These are phyloP conservation scores for Paramecium bursaria DNA, from an alignment of 73 alveolate genomes.

Conservation along the genomic window DNA sequence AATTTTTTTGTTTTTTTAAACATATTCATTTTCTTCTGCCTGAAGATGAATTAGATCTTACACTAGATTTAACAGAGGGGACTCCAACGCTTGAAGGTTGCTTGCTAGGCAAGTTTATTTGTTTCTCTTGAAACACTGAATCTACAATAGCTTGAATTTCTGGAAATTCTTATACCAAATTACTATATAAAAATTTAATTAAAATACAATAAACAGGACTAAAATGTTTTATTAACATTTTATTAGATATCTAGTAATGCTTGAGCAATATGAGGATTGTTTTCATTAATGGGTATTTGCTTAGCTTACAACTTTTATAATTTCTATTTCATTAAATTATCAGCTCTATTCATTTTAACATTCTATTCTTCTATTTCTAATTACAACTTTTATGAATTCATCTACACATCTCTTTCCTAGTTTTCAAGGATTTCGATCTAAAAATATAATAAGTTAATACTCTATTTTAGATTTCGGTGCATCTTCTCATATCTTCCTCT, in stretches of 20 bases:
- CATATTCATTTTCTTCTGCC: conserved; percentile 47
- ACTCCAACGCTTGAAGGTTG: conserved; percentile 45
- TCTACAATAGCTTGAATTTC: conserved; percentile 43
- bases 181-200: conserved; percentile 4
- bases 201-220: conserved; percentile 52
- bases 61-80: conserved; percentile 38
- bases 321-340: conserved; percentile 19
- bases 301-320: conserved; percentile 22
- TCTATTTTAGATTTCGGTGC: conserved; percentile 84
- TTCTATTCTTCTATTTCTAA: conserved; percentile 18
- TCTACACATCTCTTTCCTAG: conserved; percentile 47
- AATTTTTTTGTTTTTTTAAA: too few relatives aligned
- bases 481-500: conserved; percentile 89
- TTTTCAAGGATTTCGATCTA: conserved; percentile 64
- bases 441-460: background rate
- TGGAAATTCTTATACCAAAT: conserved; percentile 57
- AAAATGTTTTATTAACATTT: conserved; percentile 53
- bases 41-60: conserved; percentile 36
- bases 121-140: conserved; percentile 47
- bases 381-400: conserved; percentile 11
- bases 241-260: conserved; percentile 49
- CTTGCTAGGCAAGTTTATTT: conserved; percentile 37
- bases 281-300: conserved; percentile 20
- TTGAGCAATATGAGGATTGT: conserved; percentile 58
- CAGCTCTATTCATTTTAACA: conserved; percentile 60